Base-by-base conservation (phyloP, 2,329 filamentous ascomycete genomes). In the Colletotrichum liaoningense region DNA sequence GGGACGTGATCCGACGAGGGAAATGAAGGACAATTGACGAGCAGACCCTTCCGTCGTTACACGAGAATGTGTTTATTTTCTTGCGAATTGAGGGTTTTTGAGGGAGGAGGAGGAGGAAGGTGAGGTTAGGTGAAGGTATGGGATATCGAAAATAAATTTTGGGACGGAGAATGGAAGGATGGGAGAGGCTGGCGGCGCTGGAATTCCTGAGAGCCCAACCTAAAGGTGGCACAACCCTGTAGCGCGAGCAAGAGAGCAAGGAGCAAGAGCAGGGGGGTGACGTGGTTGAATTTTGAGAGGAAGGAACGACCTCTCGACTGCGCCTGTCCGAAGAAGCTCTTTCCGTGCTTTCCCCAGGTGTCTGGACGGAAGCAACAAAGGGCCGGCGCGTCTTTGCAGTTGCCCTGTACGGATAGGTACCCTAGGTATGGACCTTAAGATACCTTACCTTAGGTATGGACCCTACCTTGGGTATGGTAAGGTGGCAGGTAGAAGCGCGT, bases 21-120 rank as follows among this genome's bases (percentile, higher is more conserved):
- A 68, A 75, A 71, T 57, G 63, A 71, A 42, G 63, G 71, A 65
- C 42, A 69, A 73, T 68, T 62, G 74, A 69, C 69, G 49, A 59
- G 64, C 26, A 16, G 26, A 68, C 69, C 74, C 74, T 75, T 64
- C 57, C 72, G 74, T 69, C 72, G 68, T 35, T 59, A 67, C 58
- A 63, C 58, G 55, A 60, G 28, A 28, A 19, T 46, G 64, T 59
- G n/a, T 5, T 67, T 22, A 8, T 4, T 67, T 33, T 56, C 9
- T 19, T 52, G 35, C 12, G 63, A 52, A 49, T 49, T 22, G 52
- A 26, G 38, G 28, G 9, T 33, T 26, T 72, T 22, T 46, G 57
- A 30, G 46, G 46, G 46, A 63, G 22, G 58, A 68, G 49, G 12
- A n/a, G 59, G 55, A 52, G 67, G 30, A 35, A 56, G 52, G 56